Evolutionary conservation across 371 early-diverging fungal genomes (phyloP), one percentile per base, ranked within the genome.

Genomic region (Zancudomyces culisetae): DNA sequence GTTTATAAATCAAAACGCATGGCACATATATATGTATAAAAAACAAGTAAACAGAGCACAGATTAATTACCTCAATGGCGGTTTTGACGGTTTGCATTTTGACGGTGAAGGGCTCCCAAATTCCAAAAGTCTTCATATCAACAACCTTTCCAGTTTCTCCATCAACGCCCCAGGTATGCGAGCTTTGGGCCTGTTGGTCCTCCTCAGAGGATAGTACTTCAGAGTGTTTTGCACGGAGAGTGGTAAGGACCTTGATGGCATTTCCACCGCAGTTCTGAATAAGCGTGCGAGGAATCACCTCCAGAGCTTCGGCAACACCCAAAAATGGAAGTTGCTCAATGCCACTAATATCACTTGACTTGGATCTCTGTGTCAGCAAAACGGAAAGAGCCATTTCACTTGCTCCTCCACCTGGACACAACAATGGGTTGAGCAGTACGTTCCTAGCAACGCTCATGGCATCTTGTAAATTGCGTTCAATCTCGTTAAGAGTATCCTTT

Each of bases 391-490:
- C 93, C 96, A 98, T 98, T 70, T 99, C 99, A 10, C 93, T 91
- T n/a, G 99, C 98, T 53, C 99, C 99, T 58, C 98, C 99, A 45
- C 99, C 99, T 18, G 98, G 98, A 27, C 87, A 81, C 42, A 99
- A 71, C 49, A 73, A 76, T 40, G 97, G 92, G 71, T 83, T 83
- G 61, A 90, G 89, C 69, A 92, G 80, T 27, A 99, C 89, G 69
- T 98, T 99, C 59, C 96, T 92, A 18, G 99, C 98, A 42, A 98
- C 98, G 52, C 81, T 80, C 87, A 99, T 89, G 60, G 99, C 99
- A 72, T 99, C 99, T 68, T 93, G 90, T 62, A 99, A 74, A 71
- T 99, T 99, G 58, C 99, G 88, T 65, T 99, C 99, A 56, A 99
- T 74, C 71, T 99, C 99, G 62, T 94, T 86, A 27, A 99, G 70